These are phyloP conservation scores for Hericium rajendrae DNA, from an alignment of 768 basidiomycete species.

Conservation along the genomic window DNA sequence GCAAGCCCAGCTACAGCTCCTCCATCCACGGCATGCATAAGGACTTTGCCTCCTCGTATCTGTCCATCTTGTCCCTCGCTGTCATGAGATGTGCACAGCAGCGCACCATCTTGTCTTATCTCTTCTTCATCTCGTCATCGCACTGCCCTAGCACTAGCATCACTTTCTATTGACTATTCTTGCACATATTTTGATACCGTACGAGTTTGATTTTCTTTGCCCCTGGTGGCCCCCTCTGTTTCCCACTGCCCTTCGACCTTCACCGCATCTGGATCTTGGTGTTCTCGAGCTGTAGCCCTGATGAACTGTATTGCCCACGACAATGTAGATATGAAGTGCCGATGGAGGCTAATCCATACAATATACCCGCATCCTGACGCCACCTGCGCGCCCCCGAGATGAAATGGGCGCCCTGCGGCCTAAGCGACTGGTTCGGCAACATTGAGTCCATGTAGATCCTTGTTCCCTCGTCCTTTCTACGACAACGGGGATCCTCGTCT, in stretches of 20 bases:
- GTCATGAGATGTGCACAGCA: not conserved
- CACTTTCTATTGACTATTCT: not conserved
- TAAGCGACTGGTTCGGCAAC: too few species aligned
- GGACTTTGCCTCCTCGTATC: not conserved
- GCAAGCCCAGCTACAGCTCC: conserved; percentile 67
- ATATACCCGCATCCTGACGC: too few species aligned
- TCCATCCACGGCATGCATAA: not conserved
- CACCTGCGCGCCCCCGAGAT: too few species aligned
- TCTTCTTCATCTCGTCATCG: not conserved
- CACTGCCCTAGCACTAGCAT: not conserved
- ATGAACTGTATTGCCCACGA: not conserved
- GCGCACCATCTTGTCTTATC: not conserved
- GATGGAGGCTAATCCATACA: too few species aligned
- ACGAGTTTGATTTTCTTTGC: not conserved
- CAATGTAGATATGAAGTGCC: too few species aligned
- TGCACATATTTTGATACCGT: not conserved
- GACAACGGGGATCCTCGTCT: too few species aligned
- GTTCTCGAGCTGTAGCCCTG: too few species aligned
- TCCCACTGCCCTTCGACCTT: conserved; percentile 1
- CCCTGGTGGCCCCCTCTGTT: too few species aligned
- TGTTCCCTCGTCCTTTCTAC: too few species aligned
- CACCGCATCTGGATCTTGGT: too few species aligned
- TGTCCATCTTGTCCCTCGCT: not conserved
- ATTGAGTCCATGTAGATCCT: too few species aligned
- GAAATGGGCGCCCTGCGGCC: too few species aligned